These are phyloP conservation scores for Yamadazyma atmosphaerica DNA, from an alignment of 1,139 yeast species.

Conservation along the genomic window DNA sequence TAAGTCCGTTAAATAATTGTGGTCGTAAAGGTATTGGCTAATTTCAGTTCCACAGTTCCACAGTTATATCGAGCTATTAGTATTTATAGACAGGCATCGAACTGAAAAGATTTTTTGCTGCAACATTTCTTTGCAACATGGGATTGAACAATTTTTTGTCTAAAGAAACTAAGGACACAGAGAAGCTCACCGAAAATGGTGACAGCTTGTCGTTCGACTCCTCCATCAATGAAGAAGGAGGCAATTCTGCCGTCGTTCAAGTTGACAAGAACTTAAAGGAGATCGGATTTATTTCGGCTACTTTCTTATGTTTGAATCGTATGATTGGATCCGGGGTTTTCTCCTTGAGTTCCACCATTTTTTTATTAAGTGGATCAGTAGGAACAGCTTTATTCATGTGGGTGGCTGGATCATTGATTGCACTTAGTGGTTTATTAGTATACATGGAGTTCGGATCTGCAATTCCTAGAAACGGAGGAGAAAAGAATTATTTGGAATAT, in stretches of 20 bases:
- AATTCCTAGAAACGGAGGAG: constrained; percentile 86
- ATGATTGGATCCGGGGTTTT: constrained; percentile 90
- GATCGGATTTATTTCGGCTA: constrained; percentile 68
- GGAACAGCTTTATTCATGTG: constrained; percentile 73
- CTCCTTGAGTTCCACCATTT: constrained; percentile 81
- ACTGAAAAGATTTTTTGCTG: neutral
- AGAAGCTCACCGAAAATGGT: constrained; percentile 6
- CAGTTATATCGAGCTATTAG: neutral
- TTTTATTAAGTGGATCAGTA: constrained; percentile 67
- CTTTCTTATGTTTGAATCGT: constrained; percentile 71
- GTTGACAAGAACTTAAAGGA: constrained; percentile 54
- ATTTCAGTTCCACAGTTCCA: neutral
- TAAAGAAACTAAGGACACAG: constrained; percentile 5
- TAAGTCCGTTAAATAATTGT: no score
- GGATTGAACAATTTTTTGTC: constrained; percentile 1
- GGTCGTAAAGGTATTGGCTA: no score
- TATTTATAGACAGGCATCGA: neutral
- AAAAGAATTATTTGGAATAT: constrained; percentile 77
- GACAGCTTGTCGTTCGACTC: constrained; percentile 19
- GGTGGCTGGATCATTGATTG: constrained; percentile 75
- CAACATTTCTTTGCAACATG: no score
- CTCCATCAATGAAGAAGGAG: constrained; percentile 15
- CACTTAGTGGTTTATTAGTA: constrained; percentile 71
- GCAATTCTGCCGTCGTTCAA: constrained; percentile 35
- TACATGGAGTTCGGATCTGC: constrained; percentile 86